Evolutionary conservation across 2,329 filamentous ascomycete genomes (phyloP), one percentile per base, ranked within the genome.

Genomic region (Rhynchosporium secalis): DNA sequence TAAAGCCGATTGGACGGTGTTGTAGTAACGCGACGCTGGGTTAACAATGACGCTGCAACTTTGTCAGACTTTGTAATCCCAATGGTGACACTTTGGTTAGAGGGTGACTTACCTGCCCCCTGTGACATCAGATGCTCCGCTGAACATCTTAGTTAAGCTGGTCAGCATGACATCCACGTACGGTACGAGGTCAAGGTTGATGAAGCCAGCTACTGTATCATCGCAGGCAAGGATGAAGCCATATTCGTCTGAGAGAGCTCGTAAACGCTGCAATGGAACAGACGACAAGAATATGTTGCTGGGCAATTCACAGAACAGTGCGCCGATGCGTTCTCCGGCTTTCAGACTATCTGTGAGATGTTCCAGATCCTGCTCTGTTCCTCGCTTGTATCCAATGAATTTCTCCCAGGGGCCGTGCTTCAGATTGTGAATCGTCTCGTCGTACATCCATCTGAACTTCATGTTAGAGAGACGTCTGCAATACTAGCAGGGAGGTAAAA

Each of bases 111-210:
- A 61, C 58, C 87, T 89, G 61, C 94, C 94, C 62, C 92, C 94
- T 92, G 97, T 97, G 69, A 98, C 94, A 75, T 98, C 97, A 74
- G 90, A 93, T 75, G 96, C 92, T 56, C 94, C 94, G 63, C 91
- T 96, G 78, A 98, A 98, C 60, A 96, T 88, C 76, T 97, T 98
- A 55, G 94, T 96, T 63, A 98, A 79, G 72, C 90, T 96, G 78
- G 90, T 96, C 61, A 96, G 92, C 7, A 96, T 90, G 15, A 97
- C 81, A 75, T 98, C 94, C 64, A 91, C 90, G 72, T 87, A 89
- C 1, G 88, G 90, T 6, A 97, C 82, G 3, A 97, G 90, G 72
- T 97, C 91, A 70, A 96, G 86, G 73, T 97, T 98, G 72, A 94
- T 85, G 74, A 96, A 96, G 58, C 93, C 97, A 68, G 92, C 93